phyloP scores from a whole-genome alignment of 225 moss, liverwort and hornwort genomes.

The Physcomitrium patens region DNA sequence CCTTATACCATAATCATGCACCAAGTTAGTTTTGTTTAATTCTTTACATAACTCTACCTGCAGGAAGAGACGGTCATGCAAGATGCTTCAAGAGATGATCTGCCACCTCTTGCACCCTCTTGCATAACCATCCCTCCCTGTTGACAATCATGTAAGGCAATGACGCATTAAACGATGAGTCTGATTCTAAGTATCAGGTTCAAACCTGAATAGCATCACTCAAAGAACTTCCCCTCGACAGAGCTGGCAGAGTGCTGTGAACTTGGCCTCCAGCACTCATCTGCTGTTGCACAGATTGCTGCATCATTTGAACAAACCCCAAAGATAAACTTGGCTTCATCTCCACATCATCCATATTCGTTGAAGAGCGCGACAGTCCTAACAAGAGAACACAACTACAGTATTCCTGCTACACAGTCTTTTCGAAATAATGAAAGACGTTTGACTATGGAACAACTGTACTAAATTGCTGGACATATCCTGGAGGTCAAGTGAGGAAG shows the following conservation, averaged over 20 bases:
- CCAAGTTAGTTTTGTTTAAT: neutral
- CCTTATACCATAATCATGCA: neutral
- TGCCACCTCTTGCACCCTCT: conserved; percentile 48
- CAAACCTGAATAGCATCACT: conserved; percentile 57
- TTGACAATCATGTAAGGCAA: conserved; percentile 33
- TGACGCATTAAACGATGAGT: neutral
- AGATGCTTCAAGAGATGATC: conserved; percentile 49
- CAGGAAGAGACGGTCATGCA: conserved; percentile 77
- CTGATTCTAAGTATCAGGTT: conserved; percentile 19
- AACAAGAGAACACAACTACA: conserved; percentile 22
- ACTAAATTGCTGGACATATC: conserved; percentile 9
- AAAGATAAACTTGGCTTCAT: conserved; percentile 57
- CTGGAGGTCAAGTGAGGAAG: neutral
- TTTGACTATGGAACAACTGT: conserved; percentile 1
- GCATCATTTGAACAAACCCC: conserved; percentile 46
- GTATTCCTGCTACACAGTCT: conserved; percentile 13
- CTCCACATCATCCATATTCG: conserved; percentile 59
- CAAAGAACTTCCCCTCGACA: conserved; percentile 40
- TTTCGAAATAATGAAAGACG: neutral
- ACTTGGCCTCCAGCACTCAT: conserved; percentile 45
- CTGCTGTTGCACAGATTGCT: conserved; percentile 46
- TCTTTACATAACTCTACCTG: conserved; percentile 45
- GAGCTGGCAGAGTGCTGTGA: conserved; percentile 40
- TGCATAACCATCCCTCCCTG: conserved; percentile 62
- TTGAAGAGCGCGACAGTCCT: conserved; percentile 11